A percentile compares a stretch with the other conserved stretches of the same genome.
Conservation (phyloP, 139 green algal species). For the Yamagishiella unicocca region DNA sequence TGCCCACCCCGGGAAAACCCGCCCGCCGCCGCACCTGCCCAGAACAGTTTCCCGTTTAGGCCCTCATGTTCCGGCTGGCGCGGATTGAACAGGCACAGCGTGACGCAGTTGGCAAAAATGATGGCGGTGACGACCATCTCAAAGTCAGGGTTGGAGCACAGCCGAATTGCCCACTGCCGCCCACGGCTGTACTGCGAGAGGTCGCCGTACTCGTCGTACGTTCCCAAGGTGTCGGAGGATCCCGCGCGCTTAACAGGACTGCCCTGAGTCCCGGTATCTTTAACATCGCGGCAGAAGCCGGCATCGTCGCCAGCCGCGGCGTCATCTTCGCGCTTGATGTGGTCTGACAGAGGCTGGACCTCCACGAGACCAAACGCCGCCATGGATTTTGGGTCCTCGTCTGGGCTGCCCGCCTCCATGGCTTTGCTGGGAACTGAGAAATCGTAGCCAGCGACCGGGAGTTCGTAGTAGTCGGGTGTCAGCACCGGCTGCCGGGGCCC, state of each 20-base stretch:
- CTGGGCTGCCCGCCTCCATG: too few relatives aligned
- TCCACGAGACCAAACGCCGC: constrained; percentile 25
- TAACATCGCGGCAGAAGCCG: too few relatives aligned
- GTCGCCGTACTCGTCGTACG: constrained; percentile 22
- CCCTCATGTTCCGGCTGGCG: constrained; percentile 46
- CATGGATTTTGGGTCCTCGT: too few relatives aligned
- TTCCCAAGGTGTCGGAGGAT: not conserved
- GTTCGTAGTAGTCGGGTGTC: too few relatives aligned
- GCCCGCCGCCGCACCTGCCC: constrained; percentile 57
- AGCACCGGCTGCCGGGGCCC: too few relatives aligned
- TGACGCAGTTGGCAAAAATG: constrained; percentile 85
- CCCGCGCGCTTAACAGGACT: too few relatives aligned
- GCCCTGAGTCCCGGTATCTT: too few relatives aligned
- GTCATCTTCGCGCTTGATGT: constrained; percentile 22
- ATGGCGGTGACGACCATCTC: constrained; percentile 75
- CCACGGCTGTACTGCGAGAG: not conserved
- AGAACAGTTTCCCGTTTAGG: constrained; percentile 66
- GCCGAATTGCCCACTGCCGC: constrained; percentile 10
- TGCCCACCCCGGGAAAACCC: not conserved
- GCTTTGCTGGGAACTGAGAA: too few relatives aligned
- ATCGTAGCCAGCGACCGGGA: too few relatives aligned
- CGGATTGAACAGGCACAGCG: constrained; percentile 73
- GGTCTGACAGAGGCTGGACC: constrained; percentile 35
- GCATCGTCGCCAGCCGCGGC: too few relatives aligned
- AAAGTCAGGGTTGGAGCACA: constrained; percentile 74